Percentiles rank a stretch among this genome's conserved stretches.
Conservation (phyloP, 768 basidiomycete genomes). For the Neoboletus magnificus region DNA sequence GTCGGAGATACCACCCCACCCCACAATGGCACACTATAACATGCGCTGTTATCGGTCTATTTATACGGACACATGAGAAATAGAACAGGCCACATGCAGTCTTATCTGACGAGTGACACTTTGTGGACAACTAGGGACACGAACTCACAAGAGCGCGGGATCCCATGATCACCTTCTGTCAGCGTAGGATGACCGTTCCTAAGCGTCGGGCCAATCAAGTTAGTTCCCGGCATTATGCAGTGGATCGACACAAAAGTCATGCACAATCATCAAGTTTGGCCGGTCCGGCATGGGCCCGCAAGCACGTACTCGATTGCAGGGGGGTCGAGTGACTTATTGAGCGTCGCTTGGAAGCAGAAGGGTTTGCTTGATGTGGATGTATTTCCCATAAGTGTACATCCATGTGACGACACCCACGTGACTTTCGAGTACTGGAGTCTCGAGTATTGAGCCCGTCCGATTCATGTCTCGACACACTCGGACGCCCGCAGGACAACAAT, state of each 20-base stretch:
- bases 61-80: slow-evolving; percentile 5
- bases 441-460: slow-evolving; percentile 15
- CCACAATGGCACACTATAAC: background rate
- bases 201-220: background rate
- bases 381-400: slow-evolving; percentile 5
- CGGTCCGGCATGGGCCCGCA: too few relatives aligned
- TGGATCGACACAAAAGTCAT: too few relatives aligned
- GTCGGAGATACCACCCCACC: background rate
- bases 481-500: slow-evolving; percentile 6
- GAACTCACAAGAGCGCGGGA: background rate
- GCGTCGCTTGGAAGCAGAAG: background rate
- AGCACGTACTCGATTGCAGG: background rate
- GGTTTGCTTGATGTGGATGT: slow-evolving; percentile 4
- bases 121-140: background rate
- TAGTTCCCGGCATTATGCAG: background rate
- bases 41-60: background rate
- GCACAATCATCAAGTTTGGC: background rate
- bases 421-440: slow-evolving; percentile 15
- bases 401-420: slow-evolving; percentile 20
- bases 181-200: background rate
- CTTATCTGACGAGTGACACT: background rate
- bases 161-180: background rate
- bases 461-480: slow-evolving; percentile 24
- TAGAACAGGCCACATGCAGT: background rate
- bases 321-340: background rate